Conservation (phyloP, 345 rosid species). For the Eucalyptus lansdowneana region DNA sequence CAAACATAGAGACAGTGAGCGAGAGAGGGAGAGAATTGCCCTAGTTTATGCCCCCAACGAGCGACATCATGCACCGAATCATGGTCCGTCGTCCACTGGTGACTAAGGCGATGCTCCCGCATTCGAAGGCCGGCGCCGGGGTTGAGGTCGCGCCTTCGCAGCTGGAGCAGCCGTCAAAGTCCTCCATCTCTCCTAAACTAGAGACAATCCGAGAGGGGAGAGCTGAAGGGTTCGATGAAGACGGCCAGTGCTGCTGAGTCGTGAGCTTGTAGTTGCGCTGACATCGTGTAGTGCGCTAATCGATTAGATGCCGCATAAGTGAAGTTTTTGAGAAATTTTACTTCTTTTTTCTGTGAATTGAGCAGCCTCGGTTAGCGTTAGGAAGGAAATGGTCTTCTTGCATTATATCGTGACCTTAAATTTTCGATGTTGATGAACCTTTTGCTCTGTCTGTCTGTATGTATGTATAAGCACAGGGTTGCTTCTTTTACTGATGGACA, state of each 20-base stretch:
- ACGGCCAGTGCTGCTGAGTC: neutral
- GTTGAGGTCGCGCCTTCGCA: conserved; percentile 25
- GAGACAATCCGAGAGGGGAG: conserved; percentile 32
- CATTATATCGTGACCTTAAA: neutral
- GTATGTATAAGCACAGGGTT: neutral
- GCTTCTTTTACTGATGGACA: neutral
- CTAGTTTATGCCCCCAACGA: neutral
- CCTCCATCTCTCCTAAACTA: conserved; percentile 13
- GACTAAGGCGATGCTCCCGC: conserved; percentile 2
- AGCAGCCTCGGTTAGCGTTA: neutral
- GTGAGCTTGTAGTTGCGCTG: neutral
- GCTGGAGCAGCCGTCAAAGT: conserved; percentile 2
- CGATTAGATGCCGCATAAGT: neutral
- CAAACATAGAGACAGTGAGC: neutral
- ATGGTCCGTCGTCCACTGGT: neutral
- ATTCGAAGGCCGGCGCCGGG: conserved; percentile 2
- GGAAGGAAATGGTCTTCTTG: neutral
- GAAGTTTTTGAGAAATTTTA: neutral
- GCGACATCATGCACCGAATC: neutral
- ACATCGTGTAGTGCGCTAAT: neutral
- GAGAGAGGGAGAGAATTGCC: neutral
- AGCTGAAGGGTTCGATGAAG: conserved; percentile 11
- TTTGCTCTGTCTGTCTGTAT: neutral
- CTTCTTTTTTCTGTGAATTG: neutral
- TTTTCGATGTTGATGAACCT: neutral